Base-by-base conservation (phyloP, 1,284 basidiomycete species). In the Coriolopsis trogii region DNA sequence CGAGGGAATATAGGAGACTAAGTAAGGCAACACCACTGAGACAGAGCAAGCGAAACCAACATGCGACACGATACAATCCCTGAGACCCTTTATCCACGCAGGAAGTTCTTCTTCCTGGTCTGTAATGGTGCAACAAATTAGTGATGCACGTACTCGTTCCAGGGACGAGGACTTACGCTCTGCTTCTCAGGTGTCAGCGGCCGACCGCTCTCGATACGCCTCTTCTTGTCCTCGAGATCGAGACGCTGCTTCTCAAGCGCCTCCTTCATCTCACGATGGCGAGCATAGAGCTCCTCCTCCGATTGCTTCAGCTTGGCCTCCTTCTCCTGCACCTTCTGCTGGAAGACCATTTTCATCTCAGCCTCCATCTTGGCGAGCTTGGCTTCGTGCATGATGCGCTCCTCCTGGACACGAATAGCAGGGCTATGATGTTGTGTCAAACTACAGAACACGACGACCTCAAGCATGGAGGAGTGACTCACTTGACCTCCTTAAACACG, bases 301-400 rank as follows among this genome's bases (percentile, higher is more conserved):
- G 90, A 93, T 73, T 98, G 95, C 78, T 97, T 98, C 70, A 98
- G 81, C 74, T 98, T 98, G 58, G 92, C 84, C 71, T 98, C 95
- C 79, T 98, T 98, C 73, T 98, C 95, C 70, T 94, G 92, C 47
- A 98, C 95, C 74, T 98, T 98, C 75, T 98, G 95, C 71, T 95
- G 93, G 91, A 98, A 98, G 63, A 98, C 95, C 90, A 94, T 92
- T 83, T 95, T 95, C 94, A 97, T 96, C 81, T 98, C 95, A 52
- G 93, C 90, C 77, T 98, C 95, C 95, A 98, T 98, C 87, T 98
- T 98, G 53, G 91, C 84, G 54, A 98, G 83, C 73, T 98, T 98
- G 61, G 93, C 91, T 75, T 96, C 93, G 72, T 96, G 93, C 68
- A 95, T 74, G 47, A 91, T 80, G 53, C 95, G 90, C 71, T 98